Conservation (phyloP, 192 early-diverging fungal genomes). For the Rhizoclosmatium sp. region DNA sequence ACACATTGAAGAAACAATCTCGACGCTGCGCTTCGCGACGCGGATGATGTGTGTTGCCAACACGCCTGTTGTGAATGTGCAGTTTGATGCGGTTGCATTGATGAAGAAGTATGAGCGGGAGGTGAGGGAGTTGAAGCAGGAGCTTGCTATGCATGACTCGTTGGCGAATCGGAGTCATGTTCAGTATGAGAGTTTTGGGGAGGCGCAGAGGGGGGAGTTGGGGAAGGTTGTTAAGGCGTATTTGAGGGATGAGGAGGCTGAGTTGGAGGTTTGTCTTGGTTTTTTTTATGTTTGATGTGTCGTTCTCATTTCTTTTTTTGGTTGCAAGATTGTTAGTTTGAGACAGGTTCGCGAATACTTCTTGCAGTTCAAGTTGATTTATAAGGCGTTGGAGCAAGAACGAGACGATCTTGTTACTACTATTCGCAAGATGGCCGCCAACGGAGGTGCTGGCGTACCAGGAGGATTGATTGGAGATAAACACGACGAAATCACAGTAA, state of each 20-base stretch:
- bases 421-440: constrained; percentile 23
- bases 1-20: constrained; percentile 72
- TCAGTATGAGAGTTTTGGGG: constrained; percentile 65
- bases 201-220: constrained; percentile 58
- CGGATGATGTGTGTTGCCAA: constrained; percentile 72
- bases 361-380: constrained; percentile 56
- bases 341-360: constrained; percentile 64
- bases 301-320: background rate
- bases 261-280: constrained; percentile 54
- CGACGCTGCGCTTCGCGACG: constrained; percentile 68
- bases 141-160: constrained; percentile 70
- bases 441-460: background rate
- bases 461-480: constrained; percentile 10
- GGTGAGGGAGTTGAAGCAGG: constrained; percentile 68
- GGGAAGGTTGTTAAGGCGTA: constrained; percentile 54
- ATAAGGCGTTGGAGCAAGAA: constrained; percentile 58
- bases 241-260: constrained; percentile 61
- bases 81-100: constrained; percentile 67
- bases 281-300: constrained; percentile 16
- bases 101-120: constrained; percentile 72
- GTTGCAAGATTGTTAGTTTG: constrained; percentile 57
- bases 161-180: constrained; percentile 63
- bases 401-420: constrained; percentile 39
- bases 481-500: constrained; percentile 1
- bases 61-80: constrained; percentile 64